A percentile compares a stretch with the other conserved stretches of the same genome.
Conservation (phyloP, 202 grass and related monocot genomes). For the Panicum virgatum region DNA sequence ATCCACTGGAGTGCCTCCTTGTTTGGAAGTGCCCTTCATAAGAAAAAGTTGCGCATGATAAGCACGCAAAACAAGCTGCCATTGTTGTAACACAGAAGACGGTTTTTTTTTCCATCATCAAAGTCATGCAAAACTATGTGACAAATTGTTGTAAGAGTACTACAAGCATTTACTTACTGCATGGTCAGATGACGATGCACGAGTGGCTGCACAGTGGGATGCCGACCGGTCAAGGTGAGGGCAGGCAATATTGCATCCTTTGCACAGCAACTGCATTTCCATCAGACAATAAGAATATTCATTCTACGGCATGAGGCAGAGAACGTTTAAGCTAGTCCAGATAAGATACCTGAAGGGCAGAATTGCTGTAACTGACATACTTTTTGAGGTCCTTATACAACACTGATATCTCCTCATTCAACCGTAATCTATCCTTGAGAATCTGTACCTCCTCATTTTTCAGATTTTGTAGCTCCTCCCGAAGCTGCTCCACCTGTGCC, state of each 20-base stretch:
- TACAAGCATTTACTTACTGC: neutral
- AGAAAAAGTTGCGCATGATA: neutral
- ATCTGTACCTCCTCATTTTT: neutral
- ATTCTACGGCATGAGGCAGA: neutral
- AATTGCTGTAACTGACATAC: neutral
- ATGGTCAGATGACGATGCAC: neutral
- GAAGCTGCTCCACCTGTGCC: constrained; percentile 17
- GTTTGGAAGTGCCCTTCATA: neutral
- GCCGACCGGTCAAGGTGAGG: neutral
- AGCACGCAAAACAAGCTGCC: neutral
- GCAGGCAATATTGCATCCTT: neutral
- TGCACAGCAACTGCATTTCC: neutral
- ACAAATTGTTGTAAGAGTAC: neutral
- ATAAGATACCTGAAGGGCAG: neutral
- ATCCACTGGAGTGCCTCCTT: neutral
- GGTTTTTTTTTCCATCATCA: too few relatives aligned
- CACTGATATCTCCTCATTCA: neutral
- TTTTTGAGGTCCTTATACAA: neutral
- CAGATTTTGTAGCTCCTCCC: neutral
- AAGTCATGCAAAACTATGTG: neutral
- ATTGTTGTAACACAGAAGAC: too few relatives aligned
- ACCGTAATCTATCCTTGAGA: neutral
- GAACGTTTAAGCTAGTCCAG: neutral
- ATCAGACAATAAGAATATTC: neutral
- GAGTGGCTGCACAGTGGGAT: neutral